Conservation (phyloP, 495 filamentous ascomycete genomes). For the Penicillium ucsense region DNA sequence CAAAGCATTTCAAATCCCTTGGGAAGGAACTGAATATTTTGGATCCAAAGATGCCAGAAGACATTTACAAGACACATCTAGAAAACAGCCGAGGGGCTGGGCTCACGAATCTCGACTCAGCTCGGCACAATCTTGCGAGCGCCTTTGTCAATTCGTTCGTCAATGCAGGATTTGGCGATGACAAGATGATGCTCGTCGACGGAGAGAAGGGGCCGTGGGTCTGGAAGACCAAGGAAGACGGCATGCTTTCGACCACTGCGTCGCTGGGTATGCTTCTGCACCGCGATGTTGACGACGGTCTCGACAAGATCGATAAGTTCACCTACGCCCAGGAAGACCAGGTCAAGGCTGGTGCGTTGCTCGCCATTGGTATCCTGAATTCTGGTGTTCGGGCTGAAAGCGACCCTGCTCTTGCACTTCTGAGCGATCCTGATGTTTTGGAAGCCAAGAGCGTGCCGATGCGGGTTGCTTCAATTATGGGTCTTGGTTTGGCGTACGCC, state of each 20-base stretch:
- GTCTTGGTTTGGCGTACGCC: conserved; percentile 86
- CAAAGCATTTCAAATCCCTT: conserved; percentile 86
- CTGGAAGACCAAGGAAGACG: conserved; percentile 98
- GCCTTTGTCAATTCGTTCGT: conserved; percentile 95
- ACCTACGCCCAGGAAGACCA: conserved; percentile 74
- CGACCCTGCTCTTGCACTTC: conserved; percentile 78
- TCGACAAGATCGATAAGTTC: conserved; percentile 90
- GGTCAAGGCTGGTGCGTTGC: conserved; percentile 79
- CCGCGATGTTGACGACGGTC: conserved; percentile 81
- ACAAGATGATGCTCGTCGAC: conserved; percentile 90
- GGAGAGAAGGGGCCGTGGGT: conserved; percentile 83
- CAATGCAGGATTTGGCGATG: conserved; percentile 89
- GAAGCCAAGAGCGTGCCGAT: conserved; percentile 66
- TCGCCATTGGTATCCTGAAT: conserved; percentile 90
- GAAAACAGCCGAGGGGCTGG: conserved; percentile 89
- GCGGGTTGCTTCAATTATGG: conserved; percentile 81
- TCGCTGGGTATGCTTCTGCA: conserved; percentile 82
- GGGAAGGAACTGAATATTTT: conserved; percentile 95
- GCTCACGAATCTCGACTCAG: conserved; percentile 88
- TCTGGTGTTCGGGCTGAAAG: conserved; percentile 78
- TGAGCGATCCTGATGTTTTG: conserved; percentile 68
- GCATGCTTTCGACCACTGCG: conserved; percentile 91
- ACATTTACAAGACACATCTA: conserved; percentile 98
- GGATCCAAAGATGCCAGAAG: conserved; percentile 92
- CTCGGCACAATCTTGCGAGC: conserved; percentile 88